Base-by-base conservation (phyloP, 495 filamentous ascomycete species). In the Mytilinidion resinicola region DNA sequence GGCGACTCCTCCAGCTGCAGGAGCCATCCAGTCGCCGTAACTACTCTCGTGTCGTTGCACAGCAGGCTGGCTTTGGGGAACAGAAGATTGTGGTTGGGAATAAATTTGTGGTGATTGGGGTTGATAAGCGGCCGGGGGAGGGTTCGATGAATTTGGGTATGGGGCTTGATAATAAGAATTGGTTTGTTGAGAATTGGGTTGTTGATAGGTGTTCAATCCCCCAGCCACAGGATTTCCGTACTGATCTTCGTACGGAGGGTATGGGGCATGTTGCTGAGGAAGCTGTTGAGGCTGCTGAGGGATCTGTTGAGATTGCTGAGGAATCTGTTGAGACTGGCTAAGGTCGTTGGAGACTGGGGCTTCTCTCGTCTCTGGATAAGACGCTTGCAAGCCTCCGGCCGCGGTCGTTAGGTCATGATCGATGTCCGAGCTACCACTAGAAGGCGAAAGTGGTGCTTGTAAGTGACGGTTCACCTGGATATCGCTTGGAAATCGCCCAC, bases 401-500 rank as follows among this genome's bases (percentile, higher is more conserved):
- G 77, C 75, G 17, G 82, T 84, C 63, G 83, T 74, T 52, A 83
- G 67, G 54, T 77, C 74, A 42, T 72, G 71, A 65, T 87, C 86
- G 62, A 77, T 73, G 42, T 82, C 83, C 46, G 87, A 89, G 69
- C 84, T 80, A 25, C 77, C 83, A 74, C 88, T 93, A 74, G 86
- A 85, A 49, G 86, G 84, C 49, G 88, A 89, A 57, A 84, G 72
- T 59, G 88, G 83, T 61, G 82, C 85, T 67, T 88, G 86, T 78
- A 88, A 81, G 76, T 86, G 80, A 74, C 88, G 82, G 65, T 88
- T 84, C 65, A 95, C 81, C 68, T 89, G 82, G 53, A 95, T 71
- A 73, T 93, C 88, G 71, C 85, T 90, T 65, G 91, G 90, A 73
- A 96, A 96, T 61, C 89, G 84, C 72, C 91, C 90, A 78, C 90